phyloP scores from a whole-genome alignment of 2,329 filamentous ascomycete species.

The Nemania sp. region DNA sequence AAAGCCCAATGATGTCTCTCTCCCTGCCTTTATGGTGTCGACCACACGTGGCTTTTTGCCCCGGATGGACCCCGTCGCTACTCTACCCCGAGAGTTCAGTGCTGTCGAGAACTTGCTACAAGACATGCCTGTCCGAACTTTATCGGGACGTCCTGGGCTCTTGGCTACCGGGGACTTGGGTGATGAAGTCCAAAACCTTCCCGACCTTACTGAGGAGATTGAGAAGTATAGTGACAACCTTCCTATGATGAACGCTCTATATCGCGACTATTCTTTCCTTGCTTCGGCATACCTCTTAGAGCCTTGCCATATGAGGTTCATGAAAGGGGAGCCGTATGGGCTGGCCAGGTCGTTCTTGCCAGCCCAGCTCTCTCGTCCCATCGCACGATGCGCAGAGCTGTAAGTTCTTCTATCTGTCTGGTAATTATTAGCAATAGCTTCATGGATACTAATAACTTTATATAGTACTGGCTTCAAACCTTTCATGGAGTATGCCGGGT shows the following conservation, averaged over 20 bases:
- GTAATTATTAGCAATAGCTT: not conserved
- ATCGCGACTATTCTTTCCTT: conserved; percentile 89
- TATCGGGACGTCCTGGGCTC: conserved; percentile 74
- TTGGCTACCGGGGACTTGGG: conserved; percentile 76
- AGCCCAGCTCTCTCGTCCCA: conserved; percentile 73
- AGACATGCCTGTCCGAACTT: conserved; percentile 67
- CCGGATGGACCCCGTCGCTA: conserved; percentile 61
- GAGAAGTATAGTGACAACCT: conserved; percentile 75
- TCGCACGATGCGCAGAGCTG: conserved; percentile 83
- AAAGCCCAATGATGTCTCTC: conserved; percentile 61
- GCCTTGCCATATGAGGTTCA: conserved; percentile 78
- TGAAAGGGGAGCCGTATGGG: conserved; percentile 76
- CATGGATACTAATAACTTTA: conserved; percentile 7
- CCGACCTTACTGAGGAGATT: conserved; percentile 73
- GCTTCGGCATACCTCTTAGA: conserved; percentile 89
- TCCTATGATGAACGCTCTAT: conserved; percentile 80
- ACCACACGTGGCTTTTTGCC: conserved; percentile 75
- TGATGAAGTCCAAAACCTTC: conserved; percentile 72
- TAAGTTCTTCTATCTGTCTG: conserved; percentile 53
- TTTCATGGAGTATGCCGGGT: conserved; percentile 84
- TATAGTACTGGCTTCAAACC: conserved; percentile 75
- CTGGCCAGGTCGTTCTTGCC: conserved; percentile 75
- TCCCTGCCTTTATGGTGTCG: conserved; percentile 79
- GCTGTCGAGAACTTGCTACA: conserved; percentile 60
- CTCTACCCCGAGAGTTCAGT: conserved; percentile 74